A percentile compares a stretch with the other conserved stretches of the same genome.
phyloP scores from a whole-genome alignment of 2,329 filamentous ascomycete genomes.

The Aureobasidium sp. region DNA sequence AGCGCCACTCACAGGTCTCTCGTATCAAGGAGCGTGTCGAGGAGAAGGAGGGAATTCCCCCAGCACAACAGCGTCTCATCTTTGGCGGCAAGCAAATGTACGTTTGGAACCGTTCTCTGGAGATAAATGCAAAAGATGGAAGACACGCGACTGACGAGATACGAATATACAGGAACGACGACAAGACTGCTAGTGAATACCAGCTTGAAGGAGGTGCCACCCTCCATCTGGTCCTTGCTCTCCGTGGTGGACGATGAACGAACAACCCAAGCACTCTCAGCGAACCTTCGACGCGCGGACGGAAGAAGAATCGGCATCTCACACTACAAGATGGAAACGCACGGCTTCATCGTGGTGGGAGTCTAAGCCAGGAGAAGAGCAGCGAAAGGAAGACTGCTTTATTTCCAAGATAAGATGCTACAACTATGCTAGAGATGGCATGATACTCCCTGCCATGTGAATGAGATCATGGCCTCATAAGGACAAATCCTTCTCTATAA shows the following conservation, averaged over 20 bases:
- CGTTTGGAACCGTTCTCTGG: slow-evolving; percentile 12
- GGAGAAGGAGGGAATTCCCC: slow-evolving; percentile 97
- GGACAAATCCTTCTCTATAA: neutral
- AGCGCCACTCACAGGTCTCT: slow-evolving; percentile 54
- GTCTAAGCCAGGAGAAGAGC: neutral
- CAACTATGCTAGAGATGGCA: neutral
- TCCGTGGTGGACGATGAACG: slow-evolving; percentile 61
- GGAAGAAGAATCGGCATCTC: neutral
- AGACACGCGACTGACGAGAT: neutral
- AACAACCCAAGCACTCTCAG: neutral
- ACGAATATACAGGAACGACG: slow-evolving; percentile 64
- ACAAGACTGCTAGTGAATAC: slow-evolving; percentile 88
- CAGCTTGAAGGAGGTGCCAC: slow-evolving; percentile 85
- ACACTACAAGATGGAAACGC: neutral
- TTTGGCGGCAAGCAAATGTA: slow-evolving; percentile 98
- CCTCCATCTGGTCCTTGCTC: slow-evolving; percentile 87
- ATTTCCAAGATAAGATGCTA: neutral
- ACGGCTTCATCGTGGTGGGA: neutral
- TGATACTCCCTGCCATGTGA: neutral
- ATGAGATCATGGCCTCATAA: neutral
- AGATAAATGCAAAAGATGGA: neutral
- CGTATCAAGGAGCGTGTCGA: slow-evolving; percentile 99
- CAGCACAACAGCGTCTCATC: slow-evolving; percentile 91
- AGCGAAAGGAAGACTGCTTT: neutral
- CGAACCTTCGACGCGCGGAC: neutral